phyloP scores from a whole-genome alignment of 1,139 yeast genomes.

The Yamadazyma jaroonii region DNA sequence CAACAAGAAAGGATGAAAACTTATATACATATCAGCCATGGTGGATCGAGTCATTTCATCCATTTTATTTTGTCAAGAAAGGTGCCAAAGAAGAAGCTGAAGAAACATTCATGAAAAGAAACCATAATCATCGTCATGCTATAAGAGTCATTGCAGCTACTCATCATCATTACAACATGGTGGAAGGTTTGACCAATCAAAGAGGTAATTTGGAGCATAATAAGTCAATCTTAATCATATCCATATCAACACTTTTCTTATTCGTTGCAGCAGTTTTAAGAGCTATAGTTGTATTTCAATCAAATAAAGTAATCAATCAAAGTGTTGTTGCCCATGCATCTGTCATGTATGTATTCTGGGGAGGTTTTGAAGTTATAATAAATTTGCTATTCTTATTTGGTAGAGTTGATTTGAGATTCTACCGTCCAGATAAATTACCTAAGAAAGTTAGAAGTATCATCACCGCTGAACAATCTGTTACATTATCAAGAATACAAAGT shows the following conservation, averaged over 20 bases:
- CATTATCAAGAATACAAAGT: constrained; percentile 21
- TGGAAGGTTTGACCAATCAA: constrained; percentile 37
- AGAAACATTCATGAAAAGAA: constrained; percentile 39
- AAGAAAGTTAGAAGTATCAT: constrained; percentile 31
- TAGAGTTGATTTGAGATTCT: constrained; percentile 44
- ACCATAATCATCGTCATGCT: constrained; percentile 41
- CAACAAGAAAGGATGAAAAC: constrained; percentile 39
- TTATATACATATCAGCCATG: constrained; percentile 45
- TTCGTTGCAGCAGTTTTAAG: constrained; percentile 30
- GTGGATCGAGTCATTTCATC: constrained; percentile 44
- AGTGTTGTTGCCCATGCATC: constrained; percentile 22
- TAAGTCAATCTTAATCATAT: constrained; percentile 27
- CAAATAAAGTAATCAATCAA: constrained; percentile 16
- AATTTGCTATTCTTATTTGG: constrained; percentile 37
- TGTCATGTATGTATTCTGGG: constrained; percentile 38
- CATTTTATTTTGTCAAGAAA: constrained; percentile 36
- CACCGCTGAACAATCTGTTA: constrained; percentile 37
- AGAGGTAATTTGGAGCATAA: constrained; percentile 40
- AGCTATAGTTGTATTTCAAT: constrained; percentile 29
- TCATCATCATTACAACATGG: constrained; percentile 39
- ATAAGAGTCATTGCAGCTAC: constrained; percentile 43
- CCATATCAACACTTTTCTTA: constrained; percentile 28
- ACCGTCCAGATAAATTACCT: constrained; percentile 43
- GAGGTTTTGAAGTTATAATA: constrained; percentile 33
- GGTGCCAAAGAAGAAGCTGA: constrained; percentile 36